These are phyloP conservation scores for Cerioporus squamosus DNA, from an alignment of 1,284 basidiomycete genomes.

Conservation along the genomic window DNA sequence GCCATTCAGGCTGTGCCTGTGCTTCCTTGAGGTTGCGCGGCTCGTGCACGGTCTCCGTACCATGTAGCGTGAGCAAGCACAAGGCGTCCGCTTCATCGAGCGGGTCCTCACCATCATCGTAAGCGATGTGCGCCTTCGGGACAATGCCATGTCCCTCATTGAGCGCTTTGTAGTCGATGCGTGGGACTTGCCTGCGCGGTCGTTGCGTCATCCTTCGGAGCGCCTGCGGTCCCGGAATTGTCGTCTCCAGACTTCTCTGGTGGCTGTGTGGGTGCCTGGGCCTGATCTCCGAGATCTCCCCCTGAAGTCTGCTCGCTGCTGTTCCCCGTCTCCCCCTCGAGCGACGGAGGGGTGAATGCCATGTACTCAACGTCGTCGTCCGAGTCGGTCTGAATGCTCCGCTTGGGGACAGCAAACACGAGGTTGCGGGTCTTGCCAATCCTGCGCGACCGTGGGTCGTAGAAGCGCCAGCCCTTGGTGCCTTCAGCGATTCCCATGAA, in stretches of 20 bases:
- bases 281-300: no score
- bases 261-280: no score
- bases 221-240: no score
- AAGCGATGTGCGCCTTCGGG: no score
- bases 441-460: slow-evolving; percentile 4
- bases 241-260: no score
- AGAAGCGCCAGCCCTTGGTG: slow-evolving; percentile 23
- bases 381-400: no score
- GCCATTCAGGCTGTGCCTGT: slow-evolving; percentile 19
- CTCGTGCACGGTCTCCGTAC: neutral
- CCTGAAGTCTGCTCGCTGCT: no score
- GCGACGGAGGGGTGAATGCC: neutral
- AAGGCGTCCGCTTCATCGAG: slow-evolving; percentile 5
- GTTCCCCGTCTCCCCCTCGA: slow-evolving; percentile 18
- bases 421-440: slow-evolving; percentile 1
- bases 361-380: neutral
- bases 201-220: no score
- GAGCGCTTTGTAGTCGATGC: no score
- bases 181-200: no score
- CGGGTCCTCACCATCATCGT: neutral
- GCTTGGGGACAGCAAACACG: no score
- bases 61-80: slow-evolving; percentile 8
- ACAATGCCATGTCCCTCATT: no score
- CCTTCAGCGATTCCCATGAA: slow-evolving; percentile 22
- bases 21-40: slow-evolving; percentile 27